Percentiles rank a stretch among this genome's conserved stretches.
Conservation (phyloP, 2,329 filamentous ascomycete genomes). For the Fusarium sp. region DNA sequence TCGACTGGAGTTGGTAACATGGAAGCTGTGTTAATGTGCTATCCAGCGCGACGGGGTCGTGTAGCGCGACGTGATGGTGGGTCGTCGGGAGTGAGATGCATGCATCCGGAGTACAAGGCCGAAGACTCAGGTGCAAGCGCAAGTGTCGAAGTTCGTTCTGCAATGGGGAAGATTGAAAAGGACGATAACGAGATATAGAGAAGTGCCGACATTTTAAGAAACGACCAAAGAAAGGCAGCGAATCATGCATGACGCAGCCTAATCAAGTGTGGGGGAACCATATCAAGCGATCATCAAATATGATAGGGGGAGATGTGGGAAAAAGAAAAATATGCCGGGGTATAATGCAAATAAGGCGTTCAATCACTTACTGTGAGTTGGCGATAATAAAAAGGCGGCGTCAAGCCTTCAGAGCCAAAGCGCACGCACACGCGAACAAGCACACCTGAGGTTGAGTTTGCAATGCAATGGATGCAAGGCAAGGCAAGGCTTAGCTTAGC, state of each 20-base stretch:
- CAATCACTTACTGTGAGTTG: conserved; percentile 38
- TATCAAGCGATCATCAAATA: conserved; percentile 29
- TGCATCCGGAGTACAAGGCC: conserved; percentile 37
- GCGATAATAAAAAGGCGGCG: conserved; percentile 23
- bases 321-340: conserved; percentile 5
- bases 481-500: neutral
- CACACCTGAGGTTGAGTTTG: conserved; percentile 10
- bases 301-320: conserved; percentile 12
- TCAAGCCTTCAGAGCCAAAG: conserved; percentile 28
- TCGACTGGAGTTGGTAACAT: conserved; percentile 13
- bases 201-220: conserved; percentile 24
- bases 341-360: neutral
- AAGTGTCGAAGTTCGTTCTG: conserved; percentile 10
- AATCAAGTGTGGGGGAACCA: conserved; percentile 31
- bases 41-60: conserved; percentile 42
- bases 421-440: neutral
- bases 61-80: conserved; percentile 47
- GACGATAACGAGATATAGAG: conserved; percentile 11
- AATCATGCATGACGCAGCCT: conserved; percentile 29
- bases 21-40: conserved; percentile 27
- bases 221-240: conserved; percentile 3
- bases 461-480: neutral
- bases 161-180: conserved; percentile 2
- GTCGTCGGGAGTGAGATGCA: conserved; percentile 43
- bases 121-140: neutral